Evolutionary conservation across 2,329 filamentous ascomycete genomes (phyloP).

Genomic region (Chalaropsis thielavioides): DNA sequence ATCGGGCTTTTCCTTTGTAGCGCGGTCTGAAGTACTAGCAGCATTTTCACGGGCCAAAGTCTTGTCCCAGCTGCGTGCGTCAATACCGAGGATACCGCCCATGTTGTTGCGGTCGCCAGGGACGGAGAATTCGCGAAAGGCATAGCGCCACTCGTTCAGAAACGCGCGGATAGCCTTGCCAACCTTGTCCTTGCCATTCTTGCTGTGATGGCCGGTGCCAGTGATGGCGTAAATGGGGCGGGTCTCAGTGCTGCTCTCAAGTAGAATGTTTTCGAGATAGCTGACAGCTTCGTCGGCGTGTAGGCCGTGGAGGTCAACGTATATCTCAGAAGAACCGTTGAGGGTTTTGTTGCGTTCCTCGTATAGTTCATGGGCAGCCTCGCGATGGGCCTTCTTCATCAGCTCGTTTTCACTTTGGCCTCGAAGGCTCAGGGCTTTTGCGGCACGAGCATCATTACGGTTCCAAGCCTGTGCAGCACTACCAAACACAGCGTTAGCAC

Average conservation of each 20-base stretch:
- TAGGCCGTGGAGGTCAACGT: slow-evolving; percentile 94
- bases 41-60: slow-evolving; percentile 35
- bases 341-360: slow-evolving; percentile 75
- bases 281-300: slow-evolving; percentile 94
- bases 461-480: slow-evolving; percentile 98
- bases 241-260: slow-evolving; percentile 61
- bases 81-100: slow-evolving; percentile 61
- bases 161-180: slow-evolving; percentile 85
- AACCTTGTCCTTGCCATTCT: slow-evolving; percentile 97
- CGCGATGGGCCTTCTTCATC: slow-evolving; percentile 92
- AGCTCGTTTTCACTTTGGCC: slow-evolving; percentile 94
- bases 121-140: slow-evolving; percentile 90
- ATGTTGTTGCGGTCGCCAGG: slow-evolving; percentile 76
- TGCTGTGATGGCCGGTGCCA: slow-evolving; percentile 91
- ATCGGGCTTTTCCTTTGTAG: slow-evolving; percentile 34
- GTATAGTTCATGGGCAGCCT: slow-evolving; percentile 82
- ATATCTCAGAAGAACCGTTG: slow-evolving; percentile 54
- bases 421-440: slow-evolving; percentile 83
- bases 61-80: slow-evolving; percentile 53
- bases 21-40: not conserved
- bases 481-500: slow-evolving; percentile 5
- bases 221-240: slow-evolving; percentile 88
- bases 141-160: slow-evolving; percentile 89
- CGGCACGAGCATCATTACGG: slow-evolving; percentile 87
- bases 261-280: slow-evolving; percentile 75